Conservation (phyloP, 257 asterid genomes). For the Solanum sparsipilum region DNA sequence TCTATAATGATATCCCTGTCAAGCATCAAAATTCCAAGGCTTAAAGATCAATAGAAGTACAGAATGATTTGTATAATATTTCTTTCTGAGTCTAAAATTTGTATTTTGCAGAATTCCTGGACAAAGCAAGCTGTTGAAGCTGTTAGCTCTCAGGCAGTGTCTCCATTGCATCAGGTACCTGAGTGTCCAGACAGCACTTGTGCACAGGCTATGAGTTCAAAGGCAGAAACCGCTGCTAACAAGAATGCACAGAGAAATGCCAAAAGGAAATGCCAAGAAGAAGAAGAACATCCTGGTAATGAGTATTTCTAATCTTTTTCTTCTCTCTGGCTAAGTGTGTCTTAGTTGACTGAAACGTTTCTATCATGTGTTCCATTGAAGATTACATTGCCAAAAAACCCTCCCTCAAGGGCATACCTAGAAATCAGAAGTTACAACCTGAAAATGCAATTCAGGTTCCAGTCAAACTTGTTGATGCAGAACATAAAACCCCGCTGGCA, state of each 20-base stretch:
- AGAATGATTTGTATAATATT: background rate
- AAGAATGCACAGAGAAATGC: conserved; percentile 20
- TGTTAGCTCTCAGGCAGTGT: conserved; percentile 45
- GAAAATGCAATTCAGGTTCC: conserved; percentile 25
- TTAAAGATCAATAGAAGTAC: background rate
- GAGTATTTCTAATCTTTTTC: background rate
- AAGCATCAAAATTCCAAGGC: background rate
- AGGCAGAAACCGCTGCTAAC: conserved; percentile 34
- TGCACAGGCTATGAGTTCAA: conserved; percentile 54
- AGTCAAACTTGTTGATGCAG: conserved; percentile 3
- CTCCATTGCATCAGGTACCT: conserved; percentile 40
- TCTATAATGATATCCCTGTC: background rate
- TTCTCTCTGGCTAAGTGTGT: background rate
- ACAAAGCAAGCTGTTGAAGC: conserved; percentile 60
- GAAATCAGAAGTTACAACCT: conserved; percentile 25
- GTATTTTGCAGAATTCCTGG: conserved; percentile 64
- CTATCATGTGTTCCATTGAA: conserved; percentile 13
- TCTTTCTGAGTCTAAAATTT: background rate
- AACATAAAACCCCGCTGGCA: conserved; percentile 7
- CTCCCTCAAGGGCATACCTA: conserved; percentile 15
- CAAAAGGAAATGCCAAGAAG: conserved; percentile 23
- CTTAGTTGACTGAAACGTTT: conserved; percentile 4
- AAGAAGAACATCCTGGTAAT: conserved; percentile 25
- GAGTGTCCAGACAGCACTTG: conserved; percentile 50
- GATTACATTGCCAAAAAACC: conserved; percentile 27